Conservation (phyloP, 192 early-diverging fungal species). For the Dimargaris verticillata region DNA sequence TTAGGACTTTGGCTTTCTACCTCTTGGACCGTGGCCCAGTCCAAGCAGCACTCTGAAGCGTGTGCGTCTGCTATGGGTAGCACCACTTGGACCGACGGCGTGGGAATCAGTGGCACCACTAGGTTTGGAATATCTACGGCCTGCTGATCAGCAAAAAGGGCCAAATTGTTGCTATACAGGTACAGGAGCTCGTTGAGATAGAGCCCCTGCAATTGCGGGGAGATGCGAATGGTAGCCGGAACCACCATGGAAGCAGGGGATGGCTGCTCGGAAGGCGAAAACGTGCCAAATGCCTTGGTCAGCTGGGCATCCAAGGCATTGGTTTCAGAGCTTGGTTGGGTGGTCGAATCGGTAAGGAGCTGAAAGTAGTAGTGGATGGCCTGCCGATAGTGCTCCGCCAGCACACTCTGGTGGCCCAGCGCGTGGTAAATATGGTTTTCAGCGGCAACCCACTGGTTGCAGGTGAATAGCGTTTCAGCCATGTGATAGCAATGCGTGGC, state of each 20-base stretch:
- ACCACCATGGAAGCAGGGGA: slow-evolving; percentile 58
- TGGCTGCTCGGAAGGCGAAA: slow-evolving; percentile 3
- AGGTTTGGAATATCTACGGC: slow-evolving; percentile 25
- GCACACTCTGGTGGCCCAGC: slow-evolving; percentile 62
- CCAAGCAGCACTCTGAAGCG: not conserved
- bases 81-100: slow-evolving; percentile 14
- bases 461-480: slow-evolving; percentile 13
- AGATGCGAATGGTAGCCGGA: slow-evolving; percentile 36
- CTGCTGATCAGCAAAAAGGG: not conserved
- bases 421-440: slow-evolving; percentile 83
- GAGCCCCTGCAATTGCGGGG: slow-evolving; percentile 24
- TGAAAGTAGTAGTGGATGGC: slow-evolving; percentile 65
- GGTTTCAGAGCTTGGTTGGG: not conserved
- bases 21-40: not conserved
- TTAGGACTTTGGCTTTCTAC: too few species aligned
- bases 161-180: slow-evolving; percentile 19
- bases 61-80: not conserved
- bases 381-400: slow-evolving; percentile 53
- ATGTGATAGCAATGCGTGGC: slow-evolving; percentile 62
- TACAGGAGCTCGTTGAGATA: slow-evolving; percentile 29
- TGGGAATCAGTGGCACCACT: slow-evolving; percentile 40
- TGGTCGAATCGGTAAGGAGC: slow-evolving; percentile 32
- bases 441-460: slow-evolving; percentile 50
- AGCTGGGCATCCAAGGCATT: not conserved
- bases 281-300: not conserved